These are phyloP conservation scores for Lepidium didymum DNA, from an alignment of 345 rosid species.

Conservation along the genomic window DNA sequence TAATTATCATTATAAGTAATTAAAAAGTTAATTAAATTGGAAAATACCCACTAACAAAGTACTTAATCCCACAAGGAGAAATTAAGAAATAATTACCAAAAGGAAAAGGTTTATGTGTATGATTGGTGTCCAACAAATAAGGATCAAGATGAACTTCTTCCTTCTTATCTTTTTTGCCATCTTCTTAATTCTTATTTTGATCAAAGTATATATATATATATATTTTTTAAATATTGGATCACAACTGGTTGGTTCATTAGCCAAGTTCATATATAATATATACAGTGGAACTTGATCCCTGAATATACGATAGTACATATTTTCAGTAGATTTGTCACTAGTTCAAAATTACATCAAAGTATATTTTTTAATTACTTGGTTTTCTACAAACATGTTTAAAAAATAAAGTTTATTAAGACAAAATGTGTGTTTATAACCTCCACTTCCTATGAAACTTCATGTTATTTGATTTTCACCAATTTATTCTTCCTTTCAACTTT, in stretches of 20 bases:
- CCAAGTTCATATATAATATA: no score
- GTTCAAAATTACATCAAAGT: no score
- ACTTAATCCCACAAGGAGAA: slow-evolving; percentile 32
- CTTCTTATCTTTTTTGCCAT: slow-evolving; percentile 28
- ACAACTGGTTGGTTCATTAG: no score
- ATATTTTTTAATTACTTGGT: not conserved
- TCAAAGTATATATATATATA: slow-evolving; percentile 1
- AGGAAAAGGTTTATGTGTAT: slow-evolving; percentile 26
- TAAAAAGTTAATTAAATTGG: slow-evolving; percentile 8
- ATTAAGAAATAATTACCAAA: slow-evolving; percentile 20
- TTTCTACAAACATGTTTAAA: slow-evolving; percentile 4
- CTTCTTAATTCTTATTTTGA: slow-evolving; percentile 38
- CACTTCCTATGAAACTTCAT: slow-evolving; percentile 40
- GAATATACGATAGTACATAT: no score
- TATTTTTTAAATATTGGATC: no score
- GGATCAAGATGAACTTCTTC: slow-evolving; percentile 52
- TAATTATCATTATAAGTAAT: not conserved
- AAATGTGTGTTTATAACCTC: slow-evolving; percentile 23
- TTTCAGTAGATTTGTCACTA: no score
- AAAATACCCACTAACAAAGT: slow-evolving; percentile 70
- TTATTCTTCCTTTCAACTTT: slow-evolving; percentile 34
- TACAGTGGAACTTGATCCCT: no score
- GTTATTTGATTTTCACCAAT: slow-evolving; percentile 31
- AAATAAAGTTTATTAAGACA: slow-evolving; percentile 9
- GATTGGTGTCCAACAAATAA: slow-evolving; percentile 47